These are phyloP conservation scores for Candida lessepsii DNA, from an alignment of 805 yeast species.

Conservation along the genomic window DNA sequence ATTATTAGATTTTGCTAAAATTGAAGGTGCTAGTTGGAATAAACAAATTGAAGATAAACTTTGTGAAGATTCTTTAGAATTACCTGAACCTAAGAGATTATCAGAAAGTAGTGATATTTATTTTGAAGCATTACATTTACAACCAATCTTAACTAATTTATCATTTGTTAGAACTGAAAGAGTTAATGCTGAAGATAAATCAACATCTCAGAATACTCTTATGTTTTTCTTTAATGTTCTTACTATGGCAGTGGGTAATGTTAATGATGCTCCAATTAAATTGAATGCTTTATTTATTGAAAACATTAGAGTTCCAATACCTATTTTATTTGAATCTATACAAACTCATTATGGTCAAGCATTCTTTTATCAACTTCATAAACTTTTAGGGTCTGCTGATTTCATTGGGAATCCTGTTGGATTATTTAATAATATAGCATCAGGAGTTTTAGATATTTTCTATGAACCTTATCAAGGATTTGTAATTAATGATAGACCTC, in stretches of 20 bases:
- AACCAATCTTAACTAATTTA: conserved; percentile 83
- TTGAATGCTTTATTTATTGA: conserved; percentile 85
- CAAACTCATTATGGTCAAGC: conserved; percentile 89
- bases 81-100: conserved; percentile 68
- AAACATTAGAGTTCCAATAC: conserved; percentile 83
- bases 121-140: conserved; percentile 89
- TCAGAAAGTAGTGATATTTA: conserved; percentile 71
- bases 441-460: conserved; percentile 94
- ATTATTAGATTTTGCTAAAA: conserved; percentile 70
- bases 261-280: conserved; percentile 93
- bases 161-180: conserved; percentile 91
- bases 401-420: conserved; percentile 97
- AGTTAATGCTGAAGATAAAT: conserved; percentile 61
- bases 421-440: conserved; percentile 83
- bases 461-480: conserved; percentile 98
- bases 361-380: conserved; percentile 86
- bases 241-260: conserved; percentile 96
- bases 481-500: conserved; percentile 91
- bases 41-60: conserved; percentile 42
- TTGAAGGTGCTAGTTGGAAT: conserved; percentile 83
- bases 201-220: conserved; percentile 57
- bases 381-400: conserved; percentile 94
- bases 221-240: conserved; percentile 79
- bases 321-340: conserved; percentile 65
- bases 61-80: conserved; percentile 58